Conservation (phyloP, 352 stramenopile species). For the Phytophthora syringae region DNA sequence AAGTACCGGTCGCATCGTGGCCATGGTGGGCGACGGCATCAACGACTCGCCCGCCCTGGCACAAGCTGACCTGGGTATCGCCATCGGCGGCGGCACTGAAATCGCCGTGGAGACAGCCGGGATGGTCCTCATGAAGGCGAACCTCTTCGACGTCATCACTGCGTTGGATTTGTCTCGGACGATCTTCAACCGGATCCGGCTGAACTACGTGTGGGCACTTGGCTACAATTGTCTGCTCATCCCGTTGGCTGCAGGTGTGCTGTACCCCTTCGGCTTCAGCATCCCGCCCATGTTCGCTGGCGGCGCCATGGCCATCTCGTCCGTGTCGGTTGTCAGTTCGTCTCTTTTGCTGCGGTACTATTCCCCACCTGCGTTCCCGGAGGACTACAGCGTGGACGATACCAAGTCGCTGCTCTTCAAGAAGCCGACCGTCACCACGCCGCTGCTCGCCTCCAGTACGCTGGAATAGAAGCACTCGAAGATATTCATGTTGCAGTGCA, state of each 20-base stretch:
- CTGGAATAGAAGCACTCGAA: conserved; percentile 44
- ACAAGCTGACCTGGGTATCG: conserved; percentile 97
- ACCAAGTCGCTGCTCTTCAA: conserved; percentile 85
- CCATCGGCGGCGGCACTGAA: conserved; percentile 95
- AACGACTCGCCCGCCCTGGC: conserved; percentile 99
- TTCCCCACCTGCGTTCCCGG: conserved; percentile 69
- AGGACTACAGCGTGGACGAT: conserved; percentile 63
- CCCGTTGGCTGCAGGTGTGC: conserved; percentile 95
- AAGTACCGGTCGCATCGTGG: conserved; percentile 86
- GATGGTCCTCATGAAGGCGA: conserved; percentile 93
- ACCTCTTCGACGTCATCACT: conserved; percentile 94
- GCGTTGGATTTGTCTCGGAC: conserved; percentile 96
- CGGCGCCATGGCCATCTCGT: conserved; percentile 96
- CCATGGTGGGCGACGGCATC: conserved; percentile 98
- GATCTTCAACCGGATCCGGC: conserved; percentile 96
- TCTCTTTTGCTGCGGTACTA: conserved; percentile 95
- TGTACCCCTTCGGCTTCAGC: conserved; percentile 94
- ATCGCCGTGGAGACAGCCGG: conserved; percentile 98
- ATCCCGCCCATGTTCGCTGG: conserved; percentile 97
- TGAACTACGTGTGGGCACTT: conserved; percentile 98
- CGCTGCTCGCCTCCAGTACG: conserved; percentile 75
- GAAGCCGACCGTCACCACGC: conserved; percentile 77
- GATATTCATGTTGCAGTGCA: conserved; percentile 19
- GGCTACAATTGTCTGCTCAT: conserved; percentile 98
- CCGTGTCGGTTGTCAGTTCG: conserved; percentile 96